phyloP scores from a whole-genome alignment of 257 asterid species.

The Penstemon eatonii region DNA sequence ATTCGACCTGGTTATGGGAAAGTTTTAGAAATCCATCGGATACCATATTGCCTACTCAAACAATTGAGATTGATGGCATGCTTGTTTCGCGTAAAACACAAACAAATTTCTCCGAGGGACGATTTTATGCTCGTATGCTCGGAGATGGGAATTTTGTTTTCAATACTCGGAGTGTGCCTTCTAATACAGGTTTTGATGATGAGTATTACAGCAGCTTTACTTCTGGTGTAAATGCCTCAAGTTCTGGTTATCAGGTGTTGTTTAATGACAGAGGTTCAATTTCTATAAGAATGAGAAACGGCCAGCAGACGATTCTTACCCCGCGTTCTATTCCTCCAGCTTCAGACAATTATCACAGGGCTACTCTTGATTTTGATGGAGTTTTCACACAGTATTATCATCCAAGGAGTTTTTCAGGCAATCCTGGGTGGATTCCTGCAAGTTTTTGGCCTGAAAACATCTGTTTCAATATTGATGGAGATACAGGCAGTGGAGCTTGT shows the following conservation, averaged over 20 bases:
- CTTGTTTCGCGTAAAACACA: conserved; percentile 32
- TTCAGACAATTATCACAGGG: conserved; percentile 41
- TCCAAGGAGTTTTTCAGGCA: conserved; percentile 32
- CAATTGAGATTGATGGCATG: conserved; percentile 16
- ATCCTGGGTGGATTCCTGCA: conserved; percentile 32
- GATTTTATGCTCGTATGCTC: conserved; percentile 45
- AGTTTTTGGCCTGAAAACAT: conserved; percentile 40
- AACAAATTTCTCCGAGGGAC: conserved; percentile 40
- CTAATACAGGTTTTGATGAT: conserved; percentile 28
- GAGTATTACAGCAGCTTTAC: conserved; percentile 42
- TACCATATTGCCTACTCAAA: conserved; percentile 41
- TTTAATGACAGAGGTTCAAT: conserved; percentile 36
- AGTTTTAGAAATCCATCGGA: conserved; percentile 44
- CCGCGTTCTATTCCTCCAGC: conserved; percentile 16
- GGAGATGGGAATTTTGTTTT: conserved; percentile 41
- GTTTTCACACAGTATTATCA: conserved; percentile 42
- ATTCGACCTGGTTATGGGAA: conserved; percentile 45
- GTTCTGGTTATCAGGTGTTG: conserved; percentile 39
- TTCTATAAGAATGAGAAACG: conserved; percentile 31
- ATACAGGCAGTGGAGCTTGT: conserved; percentile 55
- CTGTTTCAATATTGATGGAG: conserved; percentile 22
- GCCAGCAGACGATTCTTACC: conserved; percentile 7
- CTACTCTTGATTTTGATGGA: conserved; percentile 51
- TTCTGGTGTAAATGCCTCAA: conserved; percentile 28
- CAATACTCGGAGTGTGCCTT: conserved; percentile 27